Percentiles rank a stretch among this genome's conserved stretches.
Evolutionary conservation across 257 asterid genomes (phyloP).

Genomic region (Nicotiana noctiflora): DNA sequence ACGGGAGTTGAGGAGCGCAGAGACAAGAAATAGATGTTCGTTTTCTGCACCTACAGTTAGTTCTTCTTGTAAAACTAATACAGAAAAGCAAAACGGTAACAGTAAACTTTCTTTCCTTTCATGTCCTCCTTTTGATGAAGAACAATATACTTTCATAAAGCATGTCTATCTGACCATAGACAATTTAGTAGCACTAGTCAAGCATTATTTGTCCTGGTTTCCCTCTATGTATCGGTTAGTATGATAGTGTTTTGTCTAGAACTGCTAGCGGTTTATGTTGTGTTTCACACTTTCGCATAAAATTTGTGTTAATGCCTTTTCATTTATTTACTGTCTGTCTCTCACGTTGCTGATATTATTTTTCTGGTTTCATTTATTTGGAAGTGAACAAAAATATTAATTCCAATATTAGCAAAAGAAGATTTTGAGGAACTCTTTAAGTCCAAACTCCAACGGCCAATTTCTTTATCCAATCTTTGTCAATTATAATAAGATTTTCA

Average conservation of each 20-base stretch:
- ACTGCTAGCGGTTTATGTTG: too few species aligned
- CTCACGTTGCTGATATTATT: too few species aligned
- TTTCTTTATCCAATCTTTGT: not conserved
- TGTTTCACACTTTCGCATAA: too few species aligned
- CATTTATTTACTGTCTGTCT: too few species aligned
- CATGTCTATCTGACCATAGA: not conserved
- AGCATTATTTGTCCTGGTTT: not conserved
- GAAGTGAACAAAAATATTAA: too few species aligned
- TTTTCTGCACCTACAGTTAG: not conserved
- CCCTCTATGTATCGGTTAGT: too few species aligned
- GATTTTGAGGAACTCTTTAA: not conserved
- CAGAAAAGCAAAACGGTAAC: not conserved
- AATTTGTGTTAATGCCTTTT: too few species aligned
- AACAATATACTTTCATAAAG: not conserved
- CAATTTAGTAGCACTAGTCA: not conserved
- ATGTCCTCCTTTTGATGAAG: not conserved
- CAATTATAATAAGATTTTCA: not conserved
- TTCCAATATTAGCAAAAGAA: not conserved
- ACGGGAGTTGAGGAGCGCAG: not conserved
- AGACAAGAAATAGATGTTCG: not conserved
- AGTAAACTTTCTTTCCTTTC: not conserved
- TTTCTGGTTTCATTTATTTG: too few species aligned
- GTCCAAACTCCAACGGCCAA: not conserved
- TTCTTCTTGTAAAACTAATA: not conserved
- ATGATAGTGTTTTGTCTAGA: too few species aligned